Evolutionary conservation across 1,284 basidiomycete genomes (phyloP).

Genomic region (Phellinidium pouzarii): DNA sequence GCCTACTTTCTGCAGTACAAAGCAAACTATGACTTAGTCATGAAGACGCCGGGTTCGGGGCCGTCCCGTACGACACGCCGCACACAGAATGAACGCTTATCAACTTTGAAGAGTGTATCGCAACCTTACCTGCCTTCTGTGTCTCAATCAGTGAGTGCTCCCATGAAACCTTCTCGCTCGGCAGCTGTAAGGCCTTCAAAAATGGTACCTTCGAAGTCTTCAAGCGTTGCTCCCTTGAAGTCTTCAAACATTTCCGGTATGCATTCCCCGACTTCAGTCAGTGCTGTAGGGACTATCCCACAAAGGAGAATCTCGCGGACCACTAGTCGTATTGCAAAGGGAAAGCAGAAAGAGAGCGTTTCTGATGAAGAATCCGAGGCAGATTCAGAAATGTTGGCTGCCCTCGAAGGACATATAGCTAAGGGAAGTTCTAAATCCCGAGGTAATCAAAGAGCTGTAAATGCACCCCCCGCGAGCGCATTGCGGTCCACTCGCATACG

Average conservation of each 20-base stretch:
- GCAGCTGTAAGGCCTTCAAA: no score
- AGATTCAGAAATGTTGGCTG: background rate
- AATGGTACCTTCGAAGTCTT: no score
- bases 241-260: no score
- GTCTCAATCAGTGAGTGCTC: slow-evolving; percentile 26
- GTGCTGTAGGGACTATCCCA: slow-evolving; percentile 16
- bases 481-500: background rate
- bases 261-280: slow-evolving; percentile 16
- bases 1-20: slow-evolving; percentile 46
- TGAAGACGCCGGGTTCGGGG: slow-evolving; percentile 38
- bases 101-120: slow-evolving; percentile 29
- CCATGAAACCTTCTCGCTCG: background rate
- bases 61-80: slow-evolving; percentile 60
- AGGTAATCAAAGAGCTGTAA: background rate
- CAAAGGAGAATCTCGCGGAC: slow-evolving; percentile 25
- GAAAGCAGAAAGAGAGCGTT: slow-evolving; percentile 26
- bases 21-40: slow-evolving; percentile 52
- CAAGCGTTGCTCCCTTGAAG: no score
- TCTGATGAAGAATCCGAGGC: slow-evolving; percentile 18
- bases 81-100: slow-evolving; percentile 47
- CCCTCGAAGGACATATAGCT: background rate
- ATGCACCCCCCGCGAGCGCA: background rate
- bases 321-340: slow-evolving; percentile 25
- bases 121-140: slow-evolving; percentile 22
- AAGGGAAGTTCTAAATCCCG: background rate